phyloP scores from a whole-genome alignment of 2,329 filamentous ascomycete species.

The Cladosporium phlei region DNA sequence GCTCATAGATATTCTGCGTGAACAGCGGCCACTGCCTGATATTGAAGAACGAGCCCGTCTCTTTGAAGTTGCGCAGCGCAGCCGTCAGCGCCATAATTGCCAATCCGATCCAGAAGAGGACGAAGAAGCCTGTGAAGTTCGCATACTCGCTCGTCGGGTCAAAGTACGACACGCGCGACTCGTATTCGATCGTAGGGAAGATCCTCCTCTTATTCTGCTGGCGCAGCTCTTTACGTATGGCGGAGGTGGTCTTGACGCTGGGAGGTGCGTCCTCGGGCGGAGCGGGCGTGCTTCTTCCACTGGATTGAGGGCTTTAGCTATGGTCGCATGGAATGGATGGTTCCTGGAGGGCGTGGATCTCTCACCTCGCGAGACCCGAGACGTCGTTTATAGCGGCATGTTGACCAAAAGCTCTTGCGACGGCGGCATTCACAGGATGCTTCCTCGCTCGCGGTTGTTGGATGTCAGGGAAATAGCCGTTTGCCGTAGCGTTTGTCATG shows the following conservation, averaged over 20 bases:
- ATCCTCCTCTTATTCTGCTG: conserved; percentile 64
- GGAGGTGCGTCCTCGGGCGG: conserved; percentile 87
- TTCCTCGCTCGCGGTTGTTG: conserved; percentile 26
- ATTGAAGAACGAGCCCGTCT: conserved; percentile 81
- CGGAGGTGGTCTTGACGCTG: conserved; percentile 79
- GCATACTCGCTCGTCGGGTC: conserved; percentile 86
- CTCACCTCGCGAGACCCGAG: conserved; percentile 16
- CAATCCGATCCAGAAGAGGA: conserved; percentile 94
- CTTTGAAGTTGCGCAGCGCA: conserved; percentile 88
- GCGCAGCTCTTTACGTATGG: conserved; percentile 75
- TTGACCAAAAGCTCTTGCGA: conserved; percentile 19
- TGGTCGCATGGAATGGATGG: too few species aligned
- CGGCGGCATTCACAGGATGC: conserved; percentile 19
- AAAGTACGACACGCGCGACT: conserved; percentile 88
- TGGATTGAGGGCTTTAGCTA: conserved; percentile 5
- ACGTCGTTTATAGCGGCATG: conserved; percentile 14
- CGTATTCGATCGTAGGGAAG: conserved; percentile 90
- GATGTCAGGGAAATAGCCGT: conserved; percentile 15
- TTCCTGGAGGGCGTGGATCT: not conserved
- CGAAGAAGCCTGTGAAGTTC: conserved; percentile 96
- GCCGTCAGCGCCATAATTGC: conserved; percentile 95
- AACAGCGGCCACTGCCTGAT: conserved; percentile 85
- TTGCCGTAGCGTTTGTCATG: conserved; percentile 15
- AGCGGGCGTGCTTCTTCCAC: conserved; percentile 68
- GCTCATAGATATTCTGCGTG: conserved; percentile 80